Conservation (phyloP, 257 asterid species). For the Solanum peruvianum region DNA sequence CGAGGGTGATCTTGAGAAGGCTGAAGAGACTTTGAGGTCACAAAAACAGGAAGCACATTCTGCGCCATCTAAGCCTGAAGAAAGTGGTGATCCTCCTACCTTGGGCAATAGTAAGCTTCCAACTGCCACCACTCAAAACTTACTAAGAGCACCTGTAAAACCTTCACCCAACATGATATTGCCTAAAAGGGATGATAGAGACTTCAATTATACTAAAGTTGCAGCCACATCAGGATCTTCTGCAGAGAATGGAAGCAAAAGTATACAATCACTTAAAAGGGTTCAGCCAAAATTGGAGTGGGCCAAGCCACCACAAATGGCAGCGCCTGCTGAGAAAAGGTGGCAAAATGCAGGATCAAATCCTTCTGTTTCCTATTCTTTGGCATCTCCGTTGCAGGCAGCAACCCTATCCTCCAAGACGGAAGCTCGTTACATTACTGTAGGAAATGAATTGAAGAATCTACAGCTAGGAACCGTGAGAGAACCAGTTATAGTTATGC, state of each 20-base stretch:
- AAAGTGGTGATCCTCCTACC: conserved; percentile 51
- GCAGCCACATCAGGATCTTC: conserved; percentile 30
- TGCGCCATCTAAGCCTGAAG: conserved; percentile 46
- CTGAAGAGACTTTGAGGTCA: conserved; percentile 60
- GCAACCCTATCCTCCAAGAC: conserved; percentile 26
- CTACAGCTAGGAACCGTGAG: conserved; percentile 61
- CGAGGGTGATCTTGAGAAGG: conserved; percentile 85
- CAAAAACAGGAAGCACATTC: conserved; percentile 63
- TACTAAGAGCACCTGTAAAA: conserved; percentile 27
- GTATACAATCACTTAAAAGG: conserved; percentile 37
- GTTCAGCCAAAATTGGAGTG: conserved; percentile 51
- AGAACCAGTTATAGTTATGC: conserved; percentile 56
- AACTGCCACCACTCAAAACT: conserved; percentile 21
- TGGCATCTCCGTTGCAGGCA: conserved; percentile 28
- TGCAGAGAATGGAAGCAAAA: conserved; percentile 44
- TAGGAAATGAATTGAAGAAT: conserved; percentile 48
- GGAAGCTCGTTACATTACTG: conserved; percentile 27
- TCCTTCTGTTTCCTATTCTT: conserved; percentile 31
- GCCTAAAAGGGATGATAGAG: conserved; percentile 59
- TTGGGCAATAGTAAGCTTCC: conserved; percentile 31
- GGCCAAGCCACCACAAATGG: conserved; percentile 49
- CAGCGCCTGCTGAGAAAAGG: conserved; percentile 45
- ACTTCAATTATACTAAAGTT: conserved; percentile 60
- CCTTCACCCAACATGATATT: conserved; percentile 26
- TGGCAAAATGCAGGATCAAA: conserved; percentile 38